These are phyloP conservation scores for Azolla pinnata DNA, from an alignment of 75 land plant genomes.

Conservation along the genomic window DNA sequence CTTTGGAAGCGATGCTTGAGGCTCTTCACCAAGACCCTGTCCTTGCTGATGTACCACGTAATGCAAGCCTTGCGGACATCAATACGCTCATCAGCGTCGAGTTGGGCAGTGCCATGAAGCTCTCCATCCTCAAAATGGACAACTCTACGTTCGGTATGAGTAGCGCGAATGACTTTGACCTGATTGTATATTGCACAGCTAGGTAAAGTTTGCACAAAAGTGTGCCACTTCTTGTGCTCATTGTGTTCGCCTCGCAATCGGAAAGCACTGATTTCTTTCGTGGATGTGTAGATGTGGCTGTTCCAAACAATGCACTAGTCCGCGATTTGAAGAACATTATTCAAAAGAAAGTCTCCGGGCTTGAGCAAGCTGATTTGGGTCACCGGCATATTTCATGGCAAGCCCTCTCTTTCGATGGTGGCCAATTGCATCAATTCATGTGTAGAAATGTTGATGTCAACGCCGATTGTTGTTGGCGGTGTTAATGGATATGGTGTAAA, in stretches of 20 bases:
- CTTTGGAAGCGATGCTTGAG: slow-evolving; percentile 44
- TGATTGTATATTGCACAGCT: too few relatives aligned
- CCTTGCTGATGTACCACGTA: slow-evolving; percentile 72
- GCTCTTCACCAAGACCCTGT: slow-evolving; percentile 73
- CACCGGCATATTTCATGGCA: slow-evolving; percentile 94
- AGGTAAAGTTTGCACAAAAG: too few relatives aligned
- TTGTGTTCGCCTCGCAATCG: too few relatives aligned
- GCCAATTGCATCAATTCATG: not conserved
- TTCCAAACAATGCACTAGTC: slow-evolving; percentile 64
- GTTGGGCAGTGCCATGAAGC: slow-evolving; percentile 82
- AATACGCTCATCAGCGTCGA: slow-evolving; percentile 76
- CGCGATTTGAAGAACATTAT: slow-evolving; percentile 68
- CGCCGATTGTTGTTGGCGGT: too few relatives aligned
- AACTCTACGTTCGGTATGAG: slow-evolving; percentile 47
- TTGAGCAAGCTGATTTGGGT: slow-evolving; percentile 71
- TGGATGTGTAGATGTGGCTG: slow-evolving; percentile 63
- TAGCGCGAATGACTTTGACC: too few relatives aligned
- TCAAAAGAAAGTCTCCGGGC: slow-evolving; percentile 47
- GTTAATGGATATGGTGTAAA: too few relatives aligned
- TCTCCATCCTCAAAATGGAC: slow-evolving; percentile 67
- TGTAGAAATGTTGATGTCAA: not conserved
- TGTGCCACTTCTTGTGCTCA: too few relatives aligned
- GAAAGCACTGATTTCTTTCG: too few relatives aligned
- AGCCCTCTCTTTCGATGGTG: not conserved
- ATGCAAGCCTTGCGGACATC: slow-evolving; percentile 59